Evolutionary conservation across 768 basidiomycete species (phyloP), one percentile per base, ranked within the genome.

Genomic region (Serpula lacrymans): DNA sequence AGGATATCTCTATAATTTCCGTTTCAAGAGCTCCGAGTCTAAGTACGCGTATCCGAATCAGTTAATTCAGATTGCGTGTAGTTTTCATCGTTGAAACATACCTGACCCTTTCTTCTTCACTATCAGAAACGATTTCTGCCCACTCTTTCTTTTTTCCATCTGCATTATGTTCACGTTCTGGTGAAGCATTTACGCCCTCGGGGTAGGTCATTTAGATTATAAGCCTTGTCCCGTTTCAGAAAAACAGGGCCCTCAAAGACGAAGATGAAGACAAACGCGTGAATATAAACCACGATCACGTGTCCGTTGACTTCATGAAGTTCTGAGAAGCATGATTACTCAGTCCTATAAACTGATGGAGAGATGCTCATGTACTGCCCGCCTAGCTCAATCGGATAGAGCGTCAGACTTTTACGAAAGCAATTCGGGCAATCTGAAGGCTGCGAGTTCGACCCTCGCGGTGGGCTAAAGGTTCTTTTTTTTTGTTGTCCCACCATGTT

Each of bases 1-100:
- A 79, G 13, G 74, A 78, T 55, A 80, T 74, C 49, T 79, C 74
- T 43, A 82, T 78, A 17, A 80, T 59, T 31, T 69, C 60, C 29
- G 50, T 48, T 26, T 48, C 25, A 4, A 38, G 45, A 16, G 26
- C 22, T 22, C 39, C 37, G 22, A 37, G 13, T 17, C 27, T 31
- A 12, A 32, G 41, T 22, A 18, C 17, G 8, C 45, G 31, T n/a
- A n/a, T n/a, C n/a, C n/a, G 9, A 14, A 22, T 37, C 30, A 23
- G 26, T 5, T 3, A 8, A 18, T 24, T 23, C n/a, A 30, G 10
- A 27, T 48, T 25, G 43, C 18, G 2, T 26, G 32, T 35, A 25
- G 17, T 25, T 24, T 24, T 17, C 20, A 21, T 29, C 6, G 26
- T 13, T 11, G 30, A 18, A 4, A 45, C 65, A 21, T 47, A 70